phyloP scores from a whole-genome alignment of 768 basidiomycete species.

The Agrocybe praecox region DNA sequence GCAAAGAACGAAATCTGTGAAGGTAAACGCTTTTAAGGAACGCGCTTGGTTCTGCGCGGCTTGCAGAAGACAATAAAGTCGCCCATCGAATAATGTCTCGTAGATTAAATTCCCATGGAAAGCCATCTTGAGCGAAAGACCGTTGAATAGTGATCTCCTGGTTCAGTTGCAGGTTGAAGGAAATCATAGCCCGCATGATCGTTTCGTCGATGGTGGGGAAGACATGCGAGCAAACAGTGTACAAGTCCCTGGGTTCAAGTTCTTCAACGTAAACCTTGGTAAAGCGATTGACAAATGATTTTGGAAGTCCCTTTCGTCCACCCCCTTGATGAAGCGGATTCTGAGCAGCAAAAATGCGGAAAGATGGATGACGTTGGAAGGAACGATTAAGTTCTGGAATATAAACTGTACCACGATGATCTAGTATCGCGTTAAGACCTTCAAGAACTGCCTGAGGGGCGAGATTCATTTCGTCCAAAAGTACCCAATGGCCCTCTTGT shows the following conservation, averaged over 20 bases:
- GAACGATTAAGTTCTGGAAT: constrained; percentile 93
- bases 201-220: constrained; percentile 62
- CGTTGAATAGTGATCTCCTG: constrained; percentile 64
- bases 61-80: constrained; percentile 39
- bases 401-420: constrained; percentile 93
- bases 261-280: constrained; percentile 96
- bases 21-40: constrained; percentile 78
- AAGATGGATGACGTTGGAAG: constrained; percentile 88
- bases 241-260: constrained; percentile 74
- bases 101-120: constrained; percentile 98
- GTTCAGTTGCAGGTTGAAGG: constrained; percentile 75
- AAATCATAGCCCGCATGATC: constrained; percentile 73
- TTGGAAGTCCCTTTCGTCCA: constrained; percentile 95
- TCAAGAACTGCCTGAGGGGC: constrained; percentile 96
- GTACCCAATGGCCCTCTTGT: constrained; percentile 96
- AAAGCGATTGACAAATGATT: constrained; percentile 97
- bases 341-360: constrained; percentile 97
- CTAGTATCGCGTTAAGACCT: constrained; percentile 93
- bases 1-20: constrained; percentile 77
- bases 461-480: constrained; percentile 99
- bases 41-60: constrained; percentile 53
- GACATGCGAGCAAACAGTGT: constrained; percentile 74
- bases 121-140: constrained; percentile 75
- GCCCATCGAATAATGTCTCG: constrained; percentile 93
- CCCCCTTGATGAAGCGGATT: constrained; percentile 97